Evolutionary conservation across 2,329 filamentous ascomycete genomes (phyloP), one percentile per base, ranked within the genome.

Genomic region (Pseudogymnoascus sp.): DNA sequence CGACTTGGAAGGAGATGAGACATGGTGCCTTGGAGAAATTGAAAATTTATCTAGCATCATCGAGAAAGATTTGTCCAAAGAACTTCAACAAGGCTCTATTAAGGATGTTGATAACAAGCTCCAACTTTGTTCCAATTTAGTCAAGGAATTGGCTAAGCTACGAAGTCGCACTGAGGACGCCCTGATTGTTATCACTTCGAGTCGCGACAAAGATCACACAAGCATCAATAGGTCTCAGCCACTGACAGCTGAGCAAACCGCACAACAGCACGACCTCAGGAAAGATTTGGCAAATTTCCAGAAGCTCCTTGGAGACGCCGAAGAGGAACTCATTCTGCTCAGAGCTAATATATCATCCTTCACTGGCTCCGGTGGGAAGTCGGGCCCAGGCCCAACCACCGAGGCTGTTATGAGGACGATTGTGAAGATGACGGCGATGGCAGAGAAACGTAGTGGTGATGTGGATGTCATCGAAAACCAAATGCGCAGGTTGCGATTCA

Each of bases 361-460:
- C 23, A 74, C 76, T 45, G 75, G 76, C 4, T 72, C 78, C 2
- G 76, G 77, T 43, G 81, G 78, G 67, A 81, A 65, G 29, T 52
- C 66, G 6, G 35, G 75, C 63, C 75, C 75, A 5, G 72, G 72
- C 1, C 94, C 94, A 0, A 97, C 92, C 0, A 90, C 97, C 8
- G 94, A 97, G 69, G 91, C 91, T 0, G 90, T 99, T 19, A 88
- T 92, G 68, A 90, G 90, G 64, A 99, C 94, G 0, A 96, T 99
- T 67, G 80, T 81, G 63, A 96, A 94, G 72, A 92, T 99, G 89
- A 97, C 92, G 35, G 83, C 80, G 64, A 93, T 97, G 88, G 90
- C 90, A 0, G 91, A 97, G 78, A 91, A 91, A 76, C 90, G 91
- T 72, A 94, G 90, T 71, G 90, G 88, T 63, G 93, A 97, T 69